Evolutionary conservation across 257 asterid species (phyloP), one percentile per base, ranked within the genome.

Genomic region (Solanum pinnatisectum): DNA sequence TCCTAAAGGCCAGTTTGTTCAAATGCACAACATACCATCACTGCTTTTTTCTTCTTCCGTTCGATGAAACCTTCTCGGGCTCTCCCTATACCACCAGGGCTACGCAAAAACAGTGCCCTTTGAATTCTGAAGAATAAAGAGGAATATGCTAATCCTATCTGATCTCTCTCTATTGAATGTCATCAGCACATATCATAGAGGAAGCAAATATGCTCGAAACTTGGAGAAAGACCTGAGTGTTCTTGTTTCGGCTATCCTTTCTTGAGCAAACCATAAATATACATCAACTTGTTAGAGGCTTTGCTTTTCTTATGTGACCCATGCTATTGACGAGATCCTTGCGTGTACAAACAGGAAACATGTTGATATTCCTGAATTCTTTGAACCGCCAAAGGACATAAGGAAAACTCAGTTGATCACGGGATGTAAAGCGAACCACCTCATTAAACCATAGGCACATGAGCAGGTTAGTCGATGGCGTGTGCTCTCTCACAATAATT

Each of bases 251-350:
- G 30, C 70, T 10, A 46, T 32, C 30, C 25, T 44, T 56, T 44
- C 18, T 49, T 5, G 44, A 0, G 86, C 32, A 82, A 49, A 49
- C 70, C 4, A 82, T 0, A 2, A 82, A 82, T 82, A 30, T 49
- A 82, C 70, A 91, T 92, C 91, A 94, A 87, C 81, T 89, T 13
- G 93, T 87, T 76, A 96, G 92, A 90, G 98, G 98, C 93, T 95
- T 97, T 20, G 99, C 97, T 91, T 97, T 97, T 90, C 99, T 96
- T 84, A 97, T 87, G 88, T 97, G 99, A 56, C 99, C 99, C 95
- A 96, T 96, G 91, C 98, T 97, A 89, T 97, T 97, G 78, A 97
- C 99, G 67, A 97, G 95, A 93, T 97, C 99, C 92, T 97, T 97
- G 88, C 99, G 94, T 8, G 93, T 94, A 93, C 99, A 95, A 88